These are phyloP conservation scores for Vicia faba DNA, from an alignment of 306 rosid species.

Conservation along the genomic window DNA sequence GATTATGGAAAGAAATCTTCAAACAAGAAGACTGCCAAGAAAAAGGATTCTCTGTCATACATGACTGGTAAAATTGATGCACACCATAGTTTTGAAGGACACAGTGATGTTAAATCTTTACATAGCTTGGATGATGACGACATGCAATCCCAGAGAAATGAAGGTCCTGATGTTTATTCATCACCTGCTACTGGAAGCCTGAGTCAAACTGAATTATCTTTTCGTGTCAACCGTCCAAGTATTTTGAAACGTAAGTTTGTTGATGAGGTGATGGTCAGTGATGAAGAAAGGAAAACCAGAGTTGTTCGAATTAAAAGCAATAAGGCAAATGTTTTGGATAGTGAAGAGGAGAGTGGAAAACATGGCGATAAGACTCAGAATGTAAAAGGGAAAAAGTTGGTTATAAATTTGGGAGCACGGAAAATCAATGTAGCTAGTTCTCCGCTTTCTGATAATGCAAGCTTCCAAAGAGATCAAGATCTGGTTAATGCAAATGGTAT, in stretches of 20 bases:
- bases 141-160: conserved; percentile 55
- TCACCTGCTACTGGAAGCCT: conserved; percentile 75
- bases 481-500: conserved; percentile 62
- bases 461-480: conserved; percentile 81
- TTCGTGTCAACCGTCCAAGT: conserved; percentile 59
- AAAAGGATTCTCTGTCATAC: conserved; percentile 55
- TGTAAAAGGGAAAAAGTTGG: conserved; percentile 86
- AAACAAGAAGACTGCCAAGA: conserved; percentile 63
- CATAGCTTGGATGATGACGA: conserved; percentile 67
- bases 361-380: conserved; percentile 55
- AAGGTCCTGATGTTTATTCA: conserved; percentile 56
- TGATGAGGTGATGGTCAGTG: conserved; percentile 91
- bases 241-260: conserved; percentile 80
- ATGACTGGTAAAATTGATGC: conserved; percentile 47
- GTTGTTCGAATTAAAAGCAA: conserved; percentile 73
- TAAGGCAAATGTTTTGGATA: conserved; percentile 57
- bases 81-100: conserved; percentile 61
- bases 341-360: conserved; percentile 79
- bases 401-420: conserved; percentile 83
- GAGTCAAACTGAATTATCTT: conserved; percentile 60
- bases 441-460: conserved; percentile 83
- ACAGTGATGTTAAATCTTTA: conserved; percentile 55
- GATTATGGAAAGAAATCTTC: conserved; percentile 74
- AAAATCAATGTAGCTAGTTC: conserved; percentile 85
- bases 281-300: conserved; percentile 76